These are phyloP conservation scores for Colletotrichum sp. DNA, from an alignment of 2,329 filamentous ascomycete genomes.

Conservation along the genomic window DNA sequence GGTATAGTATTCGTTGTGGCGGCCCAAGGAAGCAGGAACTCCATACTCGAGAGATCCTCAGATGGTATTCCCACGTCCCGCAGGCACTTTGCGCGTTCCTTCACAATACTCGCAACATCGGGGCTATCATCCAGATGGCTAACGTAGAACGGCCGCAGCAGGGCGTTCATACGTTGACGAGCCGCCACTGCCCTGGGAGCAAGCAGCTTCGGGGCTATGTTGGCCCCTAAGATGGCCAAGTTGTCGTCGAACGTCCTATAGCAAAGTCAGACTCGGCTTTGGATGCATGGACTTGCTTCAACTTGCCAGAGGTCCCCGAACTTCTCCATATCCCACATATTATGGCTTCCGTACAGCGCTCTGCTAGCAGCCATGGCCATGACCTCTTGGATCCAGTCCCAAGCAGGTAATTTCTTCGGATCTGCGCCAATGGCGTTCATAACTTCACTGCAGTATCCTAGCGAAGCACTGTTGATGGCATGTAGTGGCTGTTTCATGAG, in stretches of 20 bases:
- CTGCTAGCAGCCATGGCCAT: conserved; percentile 41
- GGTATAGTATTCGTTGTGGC: conserved; percentile 40
- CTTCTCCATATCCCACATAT: conserved; percentile 26
- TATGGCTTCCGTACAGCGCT: conserved; percentile 47
- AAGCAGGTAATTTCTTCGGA: conserved; percentile 35
- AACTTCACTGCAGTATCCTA: conserved; percentile 34
- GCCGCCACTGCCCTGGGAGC: conserved; percentile 28
- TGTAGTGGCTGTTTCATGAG: conserved; percentile 35
- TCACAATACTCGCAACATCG: conserved; percentile 32
- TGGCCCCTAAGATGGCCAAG: conserved; percentile 29
- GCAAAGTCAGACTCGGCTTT: not conserved
- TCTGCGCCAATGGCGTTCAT: conserved; percentile 28
- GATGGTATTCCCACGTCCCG: conserved; percentile 32
- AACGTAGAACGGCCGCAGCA: conserved; percentile 35
- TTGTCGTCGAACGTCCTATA: conserved; percentile 28
- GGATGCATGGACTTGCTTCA: not conserved
- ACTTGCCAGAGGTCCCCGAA: conserved; percentile 43
- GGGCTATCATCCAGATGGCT: conserved; percentile 26
- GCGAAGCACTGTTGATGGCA: conserved; percentile 37
- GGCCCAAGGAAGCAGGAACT: conserved; percentile 34
- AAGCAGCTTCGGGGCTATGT: conserved; percentile 27
- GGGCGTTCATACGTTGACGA: conserved; percentile 22
- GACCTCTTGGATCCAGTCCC: conserved; percentile 39
- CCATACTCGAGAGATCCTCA: conserved; percentile 30
- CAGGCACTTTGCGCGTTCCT: conserved; percentile 27